A percentile compares a stretch with the other conserved stretches of the same genome.
These are phyloP conservation scores for Xylaria intraflava DNA, from an alignment of 495 filamentous ascomycete genomes.

Conservation along the genomic window DNA sequence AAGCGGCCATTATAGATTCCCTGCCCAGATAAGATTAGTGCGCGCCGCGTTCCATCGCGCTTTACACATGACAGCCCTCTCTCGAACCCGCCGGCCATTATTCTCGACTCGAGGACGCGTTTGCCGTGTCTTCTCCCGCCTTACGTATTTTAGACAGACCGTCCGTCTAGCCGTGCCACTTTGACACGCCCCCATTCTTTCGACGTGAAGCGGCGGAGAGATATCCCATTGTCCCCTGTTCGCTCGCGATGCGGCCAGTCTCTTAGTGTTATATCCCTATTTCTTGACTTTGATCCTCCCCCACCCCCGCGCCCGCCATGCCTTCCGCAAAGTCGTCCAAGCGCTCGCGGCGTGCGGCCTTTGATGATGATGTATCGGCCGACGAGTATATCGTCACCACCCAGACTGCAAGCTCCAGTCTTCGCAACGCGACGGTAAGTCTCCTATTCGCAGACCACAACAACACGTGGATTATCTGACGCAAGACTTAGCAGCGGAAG, in stretches of 20 bases:
- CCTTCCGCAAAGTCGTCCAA: slow-evolving; percentile 41
- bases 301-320: slow-evolving; percentile 9
- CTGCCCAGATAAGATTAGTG: not conserved
- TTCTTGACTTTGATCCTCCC: not conserved
- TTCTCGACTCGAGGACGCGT: too few relatives aligned
- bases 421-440: slow-evolving; percentile 42
- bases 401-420: slow-evolving; percentile 33
- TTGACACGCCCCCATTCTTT: too few relatives aligned
- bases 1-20: too few relatives aligned
- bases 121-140: too few relatives aligned
- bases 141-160: too few relatives aligned
- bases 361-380: slow-evolving; percentile 40
- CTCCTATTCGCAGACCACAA: not conserved
- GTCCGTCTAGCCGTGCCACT: too few relatives aligned
- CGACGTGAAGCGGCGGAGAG: not conserved
- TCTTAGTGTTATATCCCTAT: not conserved
- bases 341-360: slow-evolving; percentile 34
- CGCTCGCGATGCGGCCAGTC: slow-evolving; percentile 1
- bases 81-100: too few relatives aligned
- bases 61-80: too few relatives aligned
- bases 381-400: slow-evolving; percentile 42
- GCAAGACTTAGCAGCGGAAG: slow-evolving; percentile 32
- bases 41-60: slow-evolving; percentile 2
- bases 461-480: slow-evolving; percentile 15
- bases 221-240: not conserved